A percentile compares a stretch with the other conserved stretches of the same genome.
Conservation (phyloP, 106 monocot species). For the Dendrobium chrysotoxum region DNA sequence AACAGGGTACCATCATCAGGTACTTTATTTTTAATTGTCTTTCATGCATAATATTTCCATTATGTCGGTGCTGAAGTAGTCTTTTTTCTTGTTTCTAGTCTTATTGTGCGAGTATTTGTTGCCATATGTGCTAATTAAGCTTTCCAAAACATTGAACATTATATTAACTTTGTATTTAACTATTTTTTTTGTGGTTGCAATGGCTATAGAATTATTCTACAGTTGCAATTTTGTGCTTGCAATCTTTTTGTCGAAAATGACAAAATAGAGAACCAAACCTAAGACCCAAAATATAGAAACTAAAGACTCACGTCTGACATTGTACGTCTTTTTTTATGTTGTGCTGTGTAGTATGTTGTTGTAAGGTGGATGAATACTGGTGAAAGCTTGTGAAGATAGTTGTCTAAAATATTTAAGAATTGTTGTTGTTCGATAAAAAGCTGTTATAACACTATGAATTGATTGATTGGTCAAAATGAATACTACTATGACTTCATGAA, state of each 20-base stretch:
- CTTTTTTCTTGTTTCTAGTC: not conserved
- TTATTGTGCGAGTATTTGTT: not conserved
- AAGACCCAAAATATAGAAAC: not conserved
- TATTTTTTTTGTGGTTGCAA: not conserved
- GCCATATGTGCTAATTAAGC: not conserved
- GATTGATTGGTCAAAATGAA: no score
- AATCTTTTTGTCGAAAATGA: not conserved
- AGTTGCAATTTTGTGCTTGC: not conserved
- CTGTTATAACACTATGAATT: no score
- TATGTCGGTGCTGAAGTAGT: not conserved
- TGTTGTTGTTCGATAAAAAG: no score
- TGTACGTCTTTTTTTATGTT: not conserved
- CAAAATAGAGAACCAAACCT: not conserved
- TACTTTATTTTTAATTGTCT: slow-evolving; percentile 8
- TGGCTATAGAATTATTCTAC: not conserved
- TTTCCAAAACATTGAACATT: not conserved
- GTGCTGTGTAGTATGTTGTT: no score
- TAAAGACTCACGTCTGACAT: not conserved
- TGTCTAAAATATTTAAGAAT: no score
- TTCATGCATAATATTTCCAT: not conserved
- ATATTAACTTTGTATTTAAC: not conserved
- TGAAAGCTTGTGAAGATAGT: not conserved
- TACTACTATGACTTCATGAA: no score
- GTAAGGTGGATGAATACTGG: not conserved
- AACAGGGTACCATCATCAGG: slow-evolving; percentile 95